Conservation (phyloP, 1,284 basidiomycete genomes). For the Fistulinella cinereoalba region DNA sequence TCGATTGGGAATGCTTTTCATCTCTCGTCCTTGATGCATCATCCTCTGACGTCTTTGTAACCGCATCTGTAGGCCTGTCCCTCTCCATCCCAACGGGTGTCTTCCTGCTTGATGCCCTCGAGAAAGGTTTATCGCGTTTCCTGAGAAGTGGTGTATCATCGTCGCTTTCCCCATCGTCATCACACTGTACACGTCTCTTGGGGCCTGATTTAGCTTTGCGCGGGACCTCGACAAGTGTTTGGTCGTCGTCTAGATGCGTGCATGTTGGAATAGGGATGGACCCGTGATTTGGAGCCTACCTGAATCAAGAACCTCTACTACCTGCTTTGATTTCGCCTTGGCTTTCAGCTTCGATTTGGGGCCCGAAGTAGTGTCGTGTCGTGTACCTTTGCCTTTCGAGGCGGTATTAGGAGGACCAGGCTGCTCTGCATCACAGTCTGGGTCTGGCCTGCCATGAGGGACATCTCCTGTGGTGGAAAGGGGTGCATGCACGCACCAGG, state of each 20-base stretch:
- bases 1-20: not conserved
- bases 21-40: not conserved
- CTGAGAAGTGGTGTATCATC: constrained; percentile 2
- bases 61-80: too few relatives aligned
- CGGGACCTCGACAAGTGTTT: constrained; percentile 24
- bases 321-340: constrained; percentile 10
- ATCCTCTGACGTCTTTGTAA: not conserved
- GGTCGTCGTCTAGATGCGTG: constrained; percentile 26
- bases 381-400: constrained; percentile 14
- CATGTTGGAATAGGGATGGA: not conserved
- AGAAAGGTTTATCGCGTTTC: not conserved
- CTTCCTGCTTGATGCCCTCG: constrained; percentile 1
- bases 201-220: constrained; percentile 5
- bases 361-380: not conserved
- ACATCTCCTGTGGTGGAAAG: not conserved
- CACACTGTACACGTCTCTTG: not conserved
- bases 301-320: constrained; percentile 10
- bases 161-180: constrained; percentile 1
- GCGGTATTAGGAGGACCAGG: constrained; percentile 1
- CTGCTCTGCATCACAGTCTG: constrained; percentile 6
- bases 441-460: not conserved
- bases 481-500: constrained; percentile 2
- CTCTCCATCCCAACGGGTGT: too few relatives aligned
- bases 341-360: constrained; percentile 4
- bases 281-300: constrained; percentile 6